Evolutionary conservation across 306 rosid species (phyloP), one percentile per base, ranked within the genome.

Genomic region (Cyclanthera cordifolia): DNA sequence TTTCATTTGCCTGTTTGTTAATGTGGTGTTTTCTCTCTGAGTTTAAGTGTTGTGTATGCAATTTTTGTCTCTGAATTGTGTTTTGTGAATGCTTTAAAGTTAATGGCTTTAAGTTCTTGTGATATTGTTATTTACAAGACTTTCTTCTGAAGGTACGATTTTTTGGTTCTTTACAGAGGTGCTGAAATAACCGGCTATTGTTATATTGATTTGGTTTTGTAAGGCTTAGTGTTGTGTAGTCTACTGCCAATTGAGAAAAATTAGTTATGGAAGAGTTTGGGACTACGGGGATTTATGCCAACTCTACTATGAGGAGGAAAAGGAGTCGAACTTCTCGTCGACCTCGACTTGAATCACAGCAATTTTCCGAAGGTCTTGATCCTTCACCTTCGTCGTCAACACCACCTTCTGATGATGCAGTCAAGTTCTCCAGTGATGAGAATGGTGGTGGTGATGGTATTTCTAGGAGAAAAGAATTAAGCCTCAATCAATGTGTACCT

Each of bases 241-340:
- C 58, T 72, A n/a, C 71, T 52, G 53, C 67, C 69, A 15, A 63
- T 48, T 37, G 69, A 78, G 66, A 37, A 59, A 70, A 39, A 76
- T 46, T 30, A n/a, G 58, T 49, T 14, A 92, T 93, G 99, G 96
- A 93, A 58, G 94, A 93, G 69, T 75, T 74, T 50, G 80, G 84
- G 10, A 60, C 73, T 67, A 50, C 72, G 71, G 74, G 82, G 67
- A 78, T 84, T 57, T 87, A 84, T 70, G 82, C 88, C 59, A 76
- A 72, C 79, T 80, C 70, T 79, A 78, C 88, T 56, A 83, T 88
- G 41, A 90, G 87, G 86, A 87, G 80, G 87, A 93, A 86, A 79
- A 90, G 99, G 75, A 89, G 86, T 77, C 99, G 82, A 53, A 85
- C 90, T 55, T 90, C 77, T 9, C 95, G 96, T 48, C 82, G 95